Evolutionary conservation across 306 rosid species (phyloP), one percentile per base, ranked within the genome.

Genomic region (Cicer pinnatifidum): DNA sequence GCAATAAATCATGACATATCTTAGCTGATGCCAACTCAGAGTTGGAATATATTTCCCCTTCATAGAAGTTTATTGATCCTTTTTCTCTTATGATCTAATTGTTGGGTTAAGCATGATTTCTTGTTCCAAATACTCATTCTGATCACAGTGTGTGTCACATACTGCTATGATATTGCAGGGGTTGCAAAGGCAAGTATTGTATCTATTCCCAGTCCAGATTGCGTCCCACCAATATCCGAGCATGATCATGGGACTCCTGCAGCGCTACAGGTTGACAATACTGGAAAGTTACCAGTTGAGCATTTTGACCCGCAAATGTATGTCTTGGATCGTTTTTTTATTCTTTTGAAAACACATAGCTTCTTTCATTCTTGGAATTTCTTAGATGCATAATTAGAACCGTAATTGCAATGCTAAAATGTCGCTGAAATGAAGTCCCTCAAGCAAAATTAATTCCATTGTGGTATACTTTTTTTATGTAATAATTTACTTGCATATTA

Each of bases 301-400:
- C 86, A 81, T 16, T 71, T 83, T 62, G 92, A 88, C 65, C 79
- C 87, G 16, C 84, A 85, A 81, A 83, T 80, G 99, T 94, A 88
- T 82, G 89, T 64, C 60, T 40, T 23, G 40, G 17, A 51, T 70
- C 37, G 16, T 61, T 78, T 63, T 62, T 69, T 11, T 57, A 20
- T 72, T 35, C 37, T 51, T 58, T 40, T 48, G 48, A 72, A 65
- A 38, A 11, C 28, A 56, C 48, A 3, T 4, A 11, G 4, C 38
- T 59, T 67, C 56, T 59, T 67, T 28, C 6, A 16, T 73, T 67
- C 73, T 67, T n/a, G 44, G 53, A 66, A 13, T n/a, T 53, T 60
- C 35, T 23, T 44, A 65, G 60, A 65, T 72, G 68, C 82, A 16
- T 72, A 10, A 79, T 38, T 66, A 56, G 45, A 45, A 39, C 68